Evolutionary conservation across 768 basidiomycete species (phyloP).

Genomic region (Russula emetica): DNA sequence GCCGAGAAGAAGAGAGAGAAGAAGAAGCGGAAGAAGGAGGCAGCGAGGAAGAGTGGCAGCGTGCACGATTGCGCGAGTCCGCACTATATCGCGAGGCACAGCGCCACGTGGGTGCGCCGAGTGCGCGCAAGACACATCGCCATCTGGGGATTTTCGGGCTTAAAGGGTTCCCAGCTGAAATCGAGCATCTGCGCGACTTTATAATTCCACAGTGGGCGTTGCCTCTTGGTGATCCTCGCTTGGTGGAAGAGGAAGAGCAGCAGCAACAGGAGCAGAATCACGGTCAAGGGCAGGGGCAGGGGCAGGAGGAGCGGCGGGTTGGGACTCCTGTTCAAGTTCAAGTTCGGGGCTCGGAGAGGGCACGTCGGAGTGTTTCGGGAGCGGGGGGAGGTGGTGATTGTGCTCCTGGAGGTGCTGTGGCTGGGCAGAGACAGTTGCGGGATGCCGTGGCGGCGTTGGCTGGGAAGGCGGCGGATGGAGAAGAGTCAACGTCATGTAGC

Average conservation of each 20-base stretch:
- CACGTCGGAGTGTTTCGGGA: not conserved
- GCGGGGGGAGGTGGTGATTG: too few species aligned
- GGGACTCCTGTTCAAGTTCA: too few species aligned
- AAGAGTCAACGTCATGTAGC: slow-evolving; percentile 1
- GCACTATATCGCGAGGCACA: slow-evolving; percentile 47
- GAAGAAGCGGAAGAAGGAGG: slow-evolving; percentile 22
- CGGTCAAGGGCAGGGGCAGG: too few species aligned
- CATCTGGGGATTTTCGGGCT: slow-evolving; percentile 57
- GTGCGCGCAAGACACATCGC: slow-evolving; percentile 48
- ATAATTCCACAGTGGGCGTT: slow-evolving; percentile 50
- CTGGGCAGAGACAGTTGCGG: not conserved
- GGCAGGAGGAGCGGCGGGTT: too few species aligned
- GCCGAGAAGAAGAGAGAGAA: not conserved
- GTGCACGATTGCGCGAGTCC: slow-evolving; percentile 17
- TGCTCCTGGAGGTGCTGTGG: not conserved
- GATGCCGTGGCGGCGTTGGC: not conserved
- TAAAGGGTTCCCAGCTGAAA: slow-evolving; percentile 44
- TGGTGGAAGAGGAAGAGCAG: not conserved
- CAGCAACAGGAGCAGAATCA: not conserved
- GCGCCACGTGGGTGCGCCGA: slow-evolving; percentile 43
- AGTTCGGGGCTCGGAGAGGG: not conserved
- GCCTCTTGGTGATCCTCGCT: slow-evolving; percentile 14
- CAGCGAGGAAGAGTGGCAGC: slow-evolving; percentile 1
- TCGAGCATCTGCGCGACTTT: slow-evolving; percentile 51
- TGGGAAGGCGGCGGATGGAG: slow-evolving; percentile 3